These are phyloP conservation scores for Ananas comosus DNA, from an alignment of 176 grass and related monocot species.

Conservation along the genomic window DNA sequence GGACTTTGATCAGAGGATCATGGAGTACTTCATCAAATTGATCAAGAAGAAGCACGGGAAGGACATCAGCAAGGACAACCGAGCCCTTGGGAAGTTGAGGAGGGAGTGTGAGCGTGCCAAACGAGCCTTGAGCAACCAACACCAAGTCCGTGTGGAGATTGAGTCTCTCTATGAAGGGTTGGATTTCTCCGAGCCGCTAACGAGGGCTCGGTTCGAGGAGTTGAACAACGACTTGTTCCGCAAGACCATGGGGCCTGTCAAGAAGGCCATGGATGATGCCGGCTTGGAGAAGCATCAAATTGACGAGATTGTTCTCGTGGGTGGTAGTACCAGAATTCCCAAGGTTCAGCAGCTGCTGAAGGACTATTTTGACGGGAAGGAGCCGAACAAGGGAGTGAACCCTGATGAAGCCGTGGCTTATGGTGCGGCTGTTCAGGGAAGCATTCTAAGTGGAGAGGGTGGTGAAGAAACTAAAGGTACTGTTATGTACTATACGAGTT, in stretches of 20 bases:
- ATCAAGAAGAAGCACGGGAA: slow-evolving; percentile 47
- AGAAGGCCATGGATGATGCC: slow-evolving; percentile 64
- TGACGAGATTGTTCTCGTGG: slow-evolving; percentile 64
- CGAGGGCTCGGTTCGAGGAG: slow-evolving; percentile 55
- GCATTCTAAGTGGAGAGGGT: slow-evolving; percentile 46
- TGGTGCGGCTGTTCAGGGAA: slow-evolving; percentile 44
- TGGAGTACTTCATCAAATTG: slow-evolving; percentile 63
- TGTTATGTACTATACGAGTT: not conserved
- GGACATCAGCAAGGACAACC: slow-evolving; percentile 49
- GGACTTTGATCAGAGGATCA: slow-evolving; percentile 67
- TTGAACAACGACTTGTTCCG: slow-evolving; percentile 64
- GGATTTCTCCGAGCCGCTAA: slow-evolving; percentile 60
- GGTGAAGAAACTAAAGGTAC: slow-evolving; percentile 43
- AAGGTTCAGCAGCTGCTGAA: slow-evolving; percentile 67
- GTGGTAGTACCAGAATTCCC: slow-evolving; percentile 72
- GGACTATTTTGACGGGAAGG: slow-evolving; percentile 64
- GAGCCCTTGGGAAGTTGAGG: slow-evolving; percentile 46
- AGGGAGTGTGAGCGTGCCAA: slow-evolving; percentile 65
- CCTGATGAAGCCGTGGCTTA: slow-evolving; percentile 63
- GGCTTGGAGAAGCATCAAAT: slow-evolving; percentile 45
- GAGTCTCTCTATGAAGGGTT: slow-evolving; percentile 46
- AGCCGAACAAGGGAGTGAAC: slow-evolving; percentile 44
- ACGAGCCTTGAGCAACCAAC: slow-evolving; percentile 55
- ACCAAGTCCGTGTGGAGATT: slow-evolving; percentile 51
- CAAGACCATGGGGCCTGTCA: slow-evolving; percentile 67